A percentile compares a stretch with the other conserved stretches of the same genome.
Evolutionary conservation across 441 rosid genomes (phyloP).

Genomic region (Geranium incanum): DNA sequence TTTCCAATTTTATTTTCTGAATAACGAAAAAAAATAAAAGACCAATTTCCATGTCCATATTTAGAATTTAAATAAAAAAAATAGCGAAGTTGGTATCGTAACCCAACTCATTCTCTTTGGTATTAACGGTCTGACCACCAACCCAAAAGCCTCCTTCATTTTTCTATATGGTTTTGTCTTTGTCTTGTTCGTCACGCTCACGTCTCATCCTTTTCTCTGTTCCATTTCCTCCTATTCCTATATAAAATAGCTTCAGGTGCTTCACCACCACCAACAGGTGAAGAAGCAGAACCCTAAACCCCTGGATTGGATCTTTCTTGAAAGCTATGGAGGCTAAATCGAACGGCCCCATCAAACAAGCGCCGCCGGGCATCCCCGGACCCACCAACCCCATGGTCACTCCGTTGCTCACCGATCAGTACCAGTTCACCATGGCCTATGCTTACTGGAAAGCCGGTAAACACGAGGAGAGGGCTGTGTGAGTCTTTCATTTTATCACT

Average conservation of each 20-base stretch:
- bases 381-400: slow-evolving; percentile 88
- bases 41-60: not conserved
- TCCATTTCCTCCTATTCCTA: not conserved
- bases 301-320: not conserved
- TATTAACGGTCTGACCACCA: slow-evolving; percentile 1
- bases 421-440: slow-evolving; percentile 91
- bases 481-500: slow-evolving; percentile 17
- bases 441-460: slow-evolving; percentile 94
- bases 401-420: slow-evolving; percentile 77
- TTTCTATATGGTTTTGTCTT: not conserved
- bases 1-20: not conserved
- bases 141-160: not conserved
- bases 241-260: not conserved
- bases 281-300: not conserved
- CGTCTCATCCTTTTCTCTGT: not conserved
- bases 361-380: slow-evolving; percentile 22
- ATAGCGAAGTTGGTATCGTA: too few relatives aligned
- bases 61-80: not conserved
- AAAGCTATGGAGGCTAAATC: slow-evolving; percentile 31
- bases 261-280: not conserved
- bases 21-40: not conserved
- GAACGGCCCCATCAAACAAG: slow-evolving; percentile 30
- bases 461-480: slow-evolving; percentile 74
- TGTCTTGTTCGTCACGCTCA: not conserved
- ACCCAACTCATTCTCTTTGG: not conserved